These are phyloP conservation scores for Trichosporon sp. DNA, from an alignment of 1,284 basidiomycete species.

Conservation along the genomic window DNA sequence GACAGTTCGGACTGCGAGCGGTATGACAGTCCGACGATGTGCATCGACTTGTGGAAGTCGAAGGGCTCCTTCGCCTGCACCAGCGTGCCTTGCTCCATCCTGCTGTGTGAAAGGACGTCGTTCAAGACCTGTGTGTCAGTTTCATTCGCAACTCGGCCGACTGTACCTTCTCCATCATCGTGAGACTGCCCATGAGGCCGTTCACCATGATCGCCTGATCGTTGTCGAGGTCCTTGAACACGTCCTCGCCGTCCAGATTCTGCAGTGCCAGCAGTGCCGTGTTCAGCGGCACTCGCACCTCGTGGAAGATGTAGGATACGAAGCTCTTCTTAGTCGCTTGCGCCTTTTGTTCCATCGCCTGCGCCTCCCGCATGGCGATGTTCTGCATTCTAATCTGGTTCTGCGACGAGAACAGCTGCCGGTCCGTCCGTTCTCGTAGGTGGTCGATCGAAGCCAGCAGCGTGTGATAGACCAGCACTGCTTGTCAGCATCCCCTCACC, in stretches of 20 bases:
- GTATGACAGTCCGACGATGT: conserved; percentile 74
- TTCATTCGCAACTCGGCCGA: not conserved
- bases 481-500: not conserved
- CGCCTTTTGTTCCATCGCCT: conserved; percentile 77
- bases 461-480: conserved; percentile 51
- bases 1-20: conserved; percentile 73
- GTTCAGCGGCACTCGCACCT: conserved; percentile 88
- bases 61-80: conserved; percentile 64
- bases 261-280: conserved; percentile 85
- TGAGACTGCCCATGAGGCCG: conserved; percentile 72
- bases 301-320: conserved; percentile 68
- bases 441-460: conserved; percentile 55
- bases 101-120: conserved; percentile 67
- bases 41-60: conserved; percentile 79
- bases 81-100: conserved; percentile 58
- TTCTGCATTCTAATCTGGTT: conserved; percentile 73
- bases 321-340: conserved; percentile 75
- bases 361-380: conserved; percentile 76
- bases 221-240: conserved; percentile 45
- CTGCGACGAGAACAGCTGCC: conserved; percentile 66
- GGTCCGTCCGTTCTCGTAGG: conserved; percentile 60
- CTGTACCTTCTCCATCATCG: conserved; percentile 65
- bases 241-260: conserved; percentile 73
- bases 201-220: conserved; percentile 54
- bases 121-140: conserved; percentile 65